These are phyloP conservation scores for Saturnispora mendoncae DNA, from an alignment of 805 yeast species.

Conservation along the genomic window DNA sequence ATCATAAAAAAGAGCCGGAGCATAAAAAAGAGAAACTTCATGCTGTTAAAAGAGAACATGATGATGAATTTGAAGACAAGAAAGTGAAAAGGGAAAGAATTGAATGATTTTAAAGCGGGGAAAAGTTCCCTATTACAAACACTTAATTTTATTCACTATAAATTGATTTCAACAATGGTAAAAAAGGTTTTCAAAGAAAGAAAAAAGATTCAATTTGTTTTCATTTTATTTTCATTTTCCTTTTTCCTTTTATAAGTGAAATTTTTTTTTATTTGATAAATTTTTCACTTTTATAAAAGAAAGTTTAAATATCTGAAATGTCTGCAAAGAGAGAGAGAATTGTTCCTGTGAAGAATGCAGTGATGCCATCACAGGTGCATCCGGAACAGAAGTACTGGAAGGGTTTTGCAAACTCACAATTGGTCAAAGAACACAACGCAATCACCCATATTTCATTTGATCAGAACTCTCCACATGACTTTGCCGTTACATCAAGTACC, in stretches of 20 bases:
- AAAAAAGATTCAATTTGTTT: too few species aligned
- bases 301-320: slow-evolving; percentile 36
- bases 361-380: slow-evolving; percentile 74
- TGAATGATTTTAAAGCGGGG: background rate
- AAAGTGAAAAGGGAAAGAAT: background rate
- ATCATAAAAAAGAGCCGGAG: background rate
- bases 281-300: background rate
- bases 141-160: too few species aligned
- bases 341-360: slow-evolving; percentile 57
- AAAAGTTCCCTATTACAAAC: background rate
- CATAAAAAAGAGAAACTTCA: background rate
- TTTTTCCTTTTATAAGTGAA: too few species aligned
- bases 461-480: slow-evolving; percentile 79
- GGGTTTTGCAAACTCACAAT: slow-evolving; percentile 71
- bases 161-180: too few species aligned
- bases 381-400: slow-evolving; percentile 95
- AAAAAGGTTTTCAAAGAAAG: too few species aligned
- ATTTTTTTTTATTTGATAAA: slow-evolving; percentile 1
- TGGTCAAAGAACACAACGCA: slow-evolving; percentile 89
- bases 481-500: slow-evolving; percentile 87
- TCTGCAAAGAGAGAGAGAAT: slow-evolving; percentile 64
- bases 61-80: background rate
- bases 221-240: too few species aligned
- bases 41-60: background rate
- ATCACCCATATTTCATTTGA: slow-evolving; percentile 82